phyloP scores from a whole-genome alignment of 305 asterid genomes.

The Solanum aculeatissimum region DNA sequence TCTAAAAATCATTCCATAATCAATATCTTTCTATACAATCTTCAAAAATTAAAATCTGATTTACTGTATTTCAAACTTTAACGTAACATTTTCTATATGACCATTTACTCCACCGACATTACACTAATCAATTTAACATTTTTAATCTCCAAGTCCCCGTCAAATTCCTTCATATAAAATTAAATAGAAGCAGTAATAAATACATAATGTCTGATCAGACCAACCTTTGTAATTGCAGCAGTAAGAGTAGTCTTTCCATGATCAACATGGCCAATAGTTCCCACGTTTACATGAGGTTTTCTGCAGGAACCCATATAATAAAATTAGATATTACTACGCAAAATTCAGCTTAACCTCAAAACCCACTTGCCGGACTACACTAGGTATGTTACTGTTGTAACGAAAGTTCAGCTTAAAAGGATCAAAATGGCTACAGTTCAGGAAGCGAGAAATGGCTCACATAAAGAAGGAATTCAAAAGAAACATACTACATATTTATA shows the following conservation, averaged over 20 bases:
- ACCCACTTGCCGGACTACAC: too few species aligned
- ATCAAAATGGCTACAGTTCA: not conserved
- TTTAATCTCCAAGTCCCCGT: not conserved
- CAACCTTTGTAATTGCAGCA: constrained; percentile 92
- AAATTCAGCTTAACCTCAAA: not conserved
- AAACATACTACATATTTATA: not conserved
- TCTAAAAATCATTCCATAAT: not conserved
- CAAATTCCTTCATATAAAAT: not conserved
- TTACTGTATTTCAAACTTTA: not conserved
- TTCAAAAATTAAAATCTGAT: not conserved
- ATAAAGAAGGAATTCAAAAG: too few species aligned
- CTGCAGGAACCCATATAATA: constrained; percentile 24
- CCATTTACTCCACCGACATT: too few species aligned
- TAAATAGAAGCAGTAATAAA: not conserved
- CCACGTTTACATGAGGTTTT: constrained; percentile 94
- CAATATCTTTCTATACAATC: not conserved
- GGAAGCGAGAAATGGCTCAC: not conserved
- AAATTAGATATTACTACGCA: not conserved
- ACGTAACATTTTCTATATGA: not conserved
- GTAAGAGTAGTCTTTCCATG: constrained; percentile 97
- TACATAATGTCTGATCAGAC: not conserved
- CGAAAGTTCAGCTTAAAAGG: not conserved
- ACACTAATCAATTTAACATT: not conserved
- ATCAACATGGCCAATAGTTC: constrained; percentile 99
- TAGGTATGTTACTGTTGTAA: not conserved